Evolutionary conservation across 805 yeast genomes (phyloP), one percentile per base, ranked within the genome.

Genomic region (Wickerhamomyces tratensis): DNA sequence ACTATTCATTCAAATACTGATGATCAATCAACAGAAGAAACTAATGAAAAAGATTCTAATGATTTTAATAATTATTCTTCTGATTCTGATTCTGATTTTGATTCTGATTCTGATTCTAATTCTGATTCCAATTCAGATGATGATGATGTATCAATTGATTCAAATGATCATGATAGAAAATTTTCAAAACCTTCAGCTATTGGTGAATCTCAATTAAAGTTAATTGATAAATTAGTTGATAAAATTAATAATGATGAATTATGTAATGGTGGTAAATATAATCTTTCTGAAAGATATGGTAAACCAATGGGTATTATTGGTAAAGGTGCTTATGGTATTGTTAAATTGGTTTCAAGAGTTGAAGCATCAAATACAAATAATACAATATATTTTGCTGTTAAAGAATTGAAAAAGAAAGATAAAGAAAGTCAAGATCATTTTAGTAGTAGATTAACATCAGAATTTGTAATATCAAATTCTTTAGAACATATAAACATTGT

Each of bases 301-400:
- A 68, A 64, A 43, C 64, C 72, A 25, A 62, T 68, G 43, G 79
- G 79, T 8, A 60, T 76, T 36, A 76, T 79, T 49, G 98, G 98
- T 40, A 93, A 93, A 61, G 98, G 98, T 49, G 96, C 98, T 0
- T 93, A 93, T 67, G 98, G 98, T 47, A 97, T 88, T 58, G 98
- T 93, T 33, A 75, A 97, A 48, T 69, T 93, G 42, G 98, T 93
- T 12, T 97, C 93, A 58, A 91, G 89, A 68, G 72, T 69, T 41
- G 98, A 93, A 62, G 5, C 30, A 8, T 83, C 93, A 1, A 95
- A 96, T 41, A 65, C 59, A 7, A 54, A 59, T 34, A 53, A 82
- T 85, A 63, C 89, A 85, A 33, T 88, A 80, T 67, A 96, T 95
- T 39, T 93, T 86, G 98, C 74, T 83, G 55, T 72, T 82, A 58